A percentile compares a stretch with the other conserved stretches of the same genome.
Conservation (phyloP, 2,329 filamentous ascomycete species). For the Aulographum hederae region DNA sequence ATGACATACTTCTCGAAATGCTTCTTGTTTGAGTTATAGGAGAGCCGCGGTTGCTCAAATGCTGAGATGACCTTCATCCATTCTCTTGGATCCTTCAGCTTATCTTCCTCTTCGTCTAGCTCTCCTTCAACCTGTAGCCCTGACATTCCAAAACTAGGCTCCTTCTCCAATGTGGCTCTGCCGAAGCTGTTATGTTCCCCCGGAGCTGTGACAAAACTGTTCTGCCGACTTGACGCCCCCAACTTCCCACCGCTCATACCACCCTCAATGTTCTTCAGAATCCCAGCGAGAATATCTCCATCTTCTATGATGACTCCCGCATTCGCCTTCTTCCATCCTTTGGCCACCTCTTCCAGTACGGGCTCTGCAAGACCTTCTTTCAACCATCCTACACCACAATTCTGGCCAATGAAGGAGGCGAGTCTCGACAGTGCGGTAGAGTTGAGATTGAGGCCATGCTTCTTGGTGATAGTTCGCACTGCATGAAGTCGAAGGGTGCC, state of each 20-base stretch:
- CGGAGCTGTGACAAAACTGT: constrained; percentile 26
- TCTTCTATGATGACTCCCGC: constrained; percentile 81
- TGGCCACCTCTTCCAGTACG: constrained; percentile 79
- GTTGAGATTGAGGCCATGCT: constrained; percentile 83
- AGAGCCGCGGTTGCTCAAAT: constrained; percentile 65
- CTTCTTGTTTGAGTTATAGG: constrained; percentile 66
- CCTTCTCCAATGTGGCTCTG: constrained; percentile 31
- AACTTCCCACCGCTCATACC: constrained; percentile 77
- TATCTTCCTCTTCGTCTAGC: constrained; percentile 40
- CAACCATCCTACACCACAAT: constrained; percentile 91
- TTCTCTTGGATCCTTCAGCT: constrained; percentile 48
- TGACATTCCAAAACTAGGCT: constrained; percentile 43
- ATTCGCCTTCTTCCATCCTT: constrained; percentile 77
- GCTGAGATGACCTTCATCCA: constrained; percentile 76
- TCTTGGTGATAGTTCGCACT: constrained; percentile 93
- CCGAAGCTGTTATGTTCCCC: too few species aligned
- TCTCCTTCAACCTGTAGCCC: constrained; percentile 32
- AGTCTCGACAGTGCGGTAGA: constrained; percentile 72
- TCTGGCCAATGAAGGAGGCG: constrained; percentile 75
- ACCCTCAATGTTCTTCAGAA: constrained; percentile 67
- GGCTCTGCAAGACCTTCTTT: constrained; percentile 87
- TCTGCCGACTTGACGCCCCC: constrained; percentile 35
- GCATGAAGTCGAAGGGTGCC: constrained; percentile 76
- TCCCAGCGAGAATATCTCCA: constrained; percentile 48
- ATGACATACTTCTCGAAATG: constrained; percentile 59